Evolutionary conservation across 2,329 filamentous ascomycete species (phyloP).

Genomic region (Trichophyton rubrum): DNA sequence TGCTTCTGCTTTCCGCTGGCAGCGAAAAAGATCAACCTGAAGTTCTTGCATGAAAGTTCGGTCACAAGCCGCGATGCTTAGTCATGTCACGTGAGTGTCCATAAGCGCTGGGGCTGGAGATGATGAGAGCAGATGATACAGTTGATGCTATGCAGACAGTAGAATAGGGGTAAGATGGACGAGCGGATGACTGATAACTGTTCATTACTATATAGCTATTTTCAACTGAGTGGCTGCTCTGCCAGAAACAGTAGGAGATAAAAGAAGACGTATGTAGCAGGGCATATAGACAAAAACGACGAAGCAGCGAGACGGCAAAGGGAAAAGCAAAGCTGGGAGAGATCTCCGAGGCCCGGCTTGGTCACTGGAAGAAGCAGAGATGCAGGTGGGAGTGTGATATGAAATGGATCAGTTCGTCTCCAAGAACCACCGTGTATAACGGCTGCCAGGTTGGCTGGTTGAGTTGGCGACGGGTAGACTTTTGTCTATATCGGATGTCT

Average conservation of each 20-base stretch:
- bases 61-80: background rate
- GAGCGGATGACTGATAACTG: background rate
- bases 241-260: background rate
- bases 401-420: too few species aligned
- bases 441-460: too few species aligned
- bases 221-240: background rate
- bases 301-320: background rate
- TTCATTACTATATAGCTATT: conserved; percentile 1
- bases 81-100: background rate
- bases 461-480: background rate
- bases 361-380: background rate
- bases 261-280: background rate
- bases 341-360: background rate
- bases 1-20: background rate
- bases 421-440: background rate
- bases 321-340: background rate
- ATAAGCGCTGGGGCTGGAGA: background rate
- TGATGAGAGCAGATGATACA: background rate
- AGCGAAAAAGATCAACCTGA: background rate
- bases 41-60: background rate
- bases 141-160: background rate
- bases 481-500: conserved; percentile 3
- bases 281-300: background rate
- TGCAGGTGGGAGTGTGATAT: background rate
- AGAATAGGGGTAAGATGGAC: background rate